phyloP scores from a whole-genome alignment of 768 basidiomycete species.

The Lactifluus hygrophoroides region DNA sequence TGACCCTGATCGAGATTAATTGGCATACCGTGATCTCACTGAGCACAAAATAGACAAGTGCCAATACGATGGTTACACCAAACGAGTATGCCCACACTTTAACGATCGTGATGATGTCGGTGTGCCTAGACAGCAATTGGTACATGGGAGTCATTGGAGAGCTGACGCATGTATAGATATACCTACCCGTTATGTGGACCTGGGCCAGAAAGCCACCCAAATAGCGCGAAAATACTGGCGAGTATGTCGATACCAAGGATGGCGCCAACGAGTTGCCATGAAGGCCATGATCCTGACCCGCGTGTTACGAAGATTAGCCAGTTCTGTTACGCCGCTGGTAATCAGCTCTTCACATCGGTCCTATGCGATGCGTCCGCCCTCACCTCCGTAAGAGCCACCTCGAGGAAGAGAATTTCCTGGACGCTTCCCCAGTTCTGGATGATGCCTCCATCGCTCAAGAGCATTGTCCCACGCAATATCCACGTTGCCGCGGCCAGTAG shows the following conservation, averaged over 20 bases:
- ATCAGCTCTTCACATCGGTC: background rate
- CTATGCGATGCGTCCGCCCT: background rate
- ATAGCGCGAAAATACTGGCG: constrained; percentile 33
- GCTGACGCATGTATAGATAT: background rate
- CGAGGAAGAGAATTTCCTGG: constrained; percentile 40
- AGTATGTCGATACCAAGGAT: constrained; percentile 35
- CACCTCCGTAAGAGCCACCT: constrained; percentile 41
- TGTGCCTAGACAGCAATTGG: constrained; percentile 22
- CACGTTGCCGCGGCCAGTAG: constrained; percentile 33
- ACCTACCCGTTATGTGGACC: constrained; percentile 25
- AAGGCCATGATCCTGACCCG: constrained; percentile 28
- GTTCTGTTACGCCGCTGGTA: constrained; percentile 7
- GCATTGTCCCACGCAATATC: constrained; percentile 37
- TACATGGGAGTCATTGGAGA: background rate
- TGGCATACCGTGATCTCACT: constrained; percentile 27
- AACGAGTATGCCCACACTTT: constrained; percentile 35
- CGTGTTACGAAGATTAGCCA: constrained; percentile 30
- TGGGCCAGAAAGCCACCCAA: constrained; percentile 36
- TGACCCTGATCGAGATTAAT: background rate
- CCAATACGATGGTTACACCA: constrained; percentile 31
- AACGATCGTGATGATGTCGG: constrained; percentile 35
- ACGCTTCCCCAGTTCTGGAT: constrained; percentile 38
- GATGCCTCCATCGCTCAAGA: constrained; percentile 32
- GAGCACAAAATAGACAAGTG: constrained; percentile 32
- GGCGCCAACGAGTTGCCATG: constrained; percentile 35